Percentiles rank a stretch among this genome's conserved stretches.
These are phyloP conservation scores for Rhodotorula babjevae DNA, from an alignment of 768 basidiomycete genomes.

Conservation along the genomic window DNA sequence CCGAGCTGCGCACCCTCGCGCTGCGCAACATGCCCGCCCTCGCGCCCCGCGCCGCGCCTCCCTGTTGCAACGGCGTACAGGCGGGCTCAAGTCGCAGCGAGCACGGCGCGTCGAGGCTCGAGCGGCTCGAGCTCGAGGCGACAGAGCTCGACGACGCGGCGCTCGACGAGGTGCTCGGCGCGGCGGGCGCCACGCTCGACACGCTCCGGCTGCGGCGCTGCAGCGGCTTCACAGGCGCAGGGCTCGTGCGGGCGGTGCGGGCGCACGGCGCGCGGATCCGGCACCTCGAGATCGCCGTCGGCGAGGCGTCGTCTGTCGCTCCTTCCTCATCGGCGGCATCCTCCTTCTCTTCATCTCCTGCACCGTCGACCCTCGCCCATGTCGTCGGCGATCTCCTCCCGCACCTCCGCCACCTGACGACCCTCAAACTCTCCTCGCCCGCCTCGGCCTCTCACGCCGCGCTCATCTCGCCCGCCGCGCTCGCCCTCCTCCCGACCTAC, in stretches of 20 bases:
- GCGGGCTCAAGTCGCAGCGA: too few relatives aligned
- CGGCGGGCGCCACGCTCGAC: neutral
- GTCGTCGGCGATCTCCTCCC: slow-evolving; percentile 11
- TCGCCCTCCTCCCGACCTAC: neutral
- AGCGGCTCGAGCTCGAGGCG: neutral
- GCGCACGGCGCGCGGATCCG: neutral
- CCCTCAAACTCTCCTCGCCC: neutral
- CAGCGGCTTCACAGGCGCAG: neutral
- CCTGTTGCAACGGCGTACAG: too few relatives aligned
- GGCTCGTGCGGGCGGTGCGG: neutral
- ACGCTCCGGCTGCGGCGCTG: neutral
- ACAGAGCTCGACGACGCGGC: neutral
- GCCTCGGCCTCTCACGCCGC: neutral
- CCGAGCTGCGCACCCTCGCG: neutral
- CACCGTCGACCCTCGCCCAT: neutral
- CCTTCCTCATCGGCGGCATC: neutral
- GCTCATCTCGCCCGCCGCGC: neutral
- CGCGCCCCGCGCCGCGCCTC: too few relatives aligned
- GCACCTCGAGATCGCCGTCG: neutral
- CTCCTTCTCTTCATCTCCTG: neutral
- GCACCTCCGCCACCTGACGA: neutral
- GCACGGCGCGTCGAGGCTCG: neutral
- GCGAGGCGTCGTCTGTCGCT: neutral
- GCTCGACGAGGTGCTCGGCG: neutral
- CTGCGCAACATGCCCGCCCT: neutral